Evolutionary conservation across 202 grass and related monocot species (phyloP).

Genomic region (Setaria italica): DNA sequence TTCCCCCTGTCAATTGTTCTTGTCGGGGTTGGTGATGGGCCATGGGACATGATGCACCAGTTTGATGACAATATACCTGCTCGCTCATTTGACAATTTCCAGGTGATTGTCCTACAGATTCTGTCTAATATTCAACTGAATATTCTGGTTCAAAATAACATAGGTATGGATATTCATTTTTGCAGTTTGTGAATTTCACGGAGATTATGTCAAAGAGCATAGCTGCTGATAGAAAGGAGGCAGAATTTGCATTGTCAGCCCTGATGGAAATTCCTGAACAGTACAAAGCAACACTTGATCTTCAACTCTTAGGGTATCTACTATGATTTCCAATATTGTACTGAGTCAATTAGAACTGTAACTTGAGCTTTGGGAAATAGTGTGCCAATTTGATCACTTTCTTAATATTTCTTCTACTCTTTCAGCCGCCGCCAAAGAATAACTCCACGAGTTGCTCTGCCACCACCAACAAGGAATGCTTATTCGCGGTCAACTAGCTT

Average conservation of each 20-base stretch:
- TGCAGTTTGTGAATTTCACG: slow-evolving; percentile 99
- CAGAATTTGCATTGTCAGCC: slow-evolving; percentile 89
- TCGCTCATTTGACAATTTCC: slow-evolving; percentile 96
- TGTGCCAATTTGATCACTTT: slow-evolving; percentile 36
- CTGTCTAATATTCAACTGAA: slow-evolving; percentile 9
- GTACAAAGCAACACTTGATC: slow-evolving; percentile 95
- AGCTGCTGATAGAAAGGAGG: slow-evolving; percentile 74
- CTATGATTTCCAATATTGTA: not conserved
- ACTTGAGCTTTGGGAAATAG: slow-evolving; percentile 27
- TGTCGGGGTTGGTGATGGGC: slow-evolving; percentile 97
- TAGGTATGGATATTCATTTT: slow-evolving; percentile 24
- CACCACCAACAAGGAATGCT: slow-evolving; percentile 62
- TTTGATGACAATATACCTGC: slow-evolving; percentile 98
- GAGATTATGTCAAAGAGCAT: slow-evolving; percentile 95
- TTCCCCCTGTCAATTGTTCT: slow-evolving; percentile 93
- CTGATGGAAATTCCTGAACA: slow-evolving; percentile 98
- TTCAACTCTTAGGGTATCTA: slow-evolving; percentile 86
- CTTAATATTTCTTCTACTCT: slow-evolving; percentile 25
- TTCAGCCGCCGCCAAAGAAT: slow-evolving; percentile 77
- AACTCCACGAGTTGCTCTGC: slow-evolving; percentile 65
- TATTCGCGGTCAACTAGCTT: slow-evolving; percentile 75
- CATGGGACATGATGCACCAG: slow-evolving; percentile 98
- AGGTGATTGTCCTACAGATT: slow-evolving; percentile 56
- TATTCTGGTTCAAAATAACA: slow-evolving; percentile 30
- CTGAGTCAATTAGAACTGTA: slow-evolving; percentile 7